Conservation (phyloP, 176 grass and related monocot genomes). For the Ensete ventricosum region DNA sequence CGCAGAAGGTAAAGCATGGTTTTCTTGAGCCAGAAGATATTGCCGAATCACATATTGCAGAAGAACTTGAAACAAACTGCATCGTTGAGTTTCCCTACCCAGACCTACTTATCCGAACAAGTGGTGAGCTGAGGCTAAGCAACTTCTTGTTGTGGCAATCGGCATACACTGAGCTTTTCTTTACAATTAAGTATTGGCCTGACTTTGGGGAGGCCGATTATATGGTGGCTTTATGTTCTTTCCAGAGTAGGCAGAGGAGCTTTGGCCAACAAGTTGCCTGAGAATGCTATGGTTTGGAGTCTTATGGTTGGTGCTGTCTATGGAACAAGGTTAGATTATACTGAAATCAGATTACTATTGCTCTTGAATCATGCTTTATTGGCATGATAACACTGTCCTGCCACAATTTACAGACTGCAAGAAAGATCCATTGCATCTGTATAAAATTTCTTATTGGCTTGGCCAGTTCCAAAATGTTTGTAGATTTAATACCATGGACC, state of each 20-base stretch:
- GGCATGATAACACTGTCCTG: too few relatives aligned
- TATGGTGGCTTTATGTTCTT: conserved; percentile 39
- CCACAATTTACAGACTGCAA: too few relatives aligned
- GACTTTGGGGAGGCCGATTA: conserved; percentile 59
- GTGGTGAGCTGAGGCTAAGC: conserved; percentile 59
- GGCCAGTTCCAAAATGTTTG: too few relatives aligned
- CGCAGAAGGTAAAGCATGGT: conserved; percentile 30
- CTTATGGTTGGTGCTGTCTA: not conserved
- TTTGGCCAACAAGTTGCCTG: conserved; percentile 28
- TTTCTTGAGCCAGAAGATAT: conserved; percentile 44
- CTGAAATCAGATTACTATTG: too few relatives aligned
- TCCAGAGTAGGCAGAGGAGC: conserved; percentile 45
- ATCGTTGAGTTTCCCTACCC: conserved; percentile 23
- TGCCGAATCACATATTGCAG: conserved; percentile 33
- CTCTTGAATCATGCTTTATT: too few relatives aligned
- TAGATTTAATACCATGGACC: too few relatives aligned
- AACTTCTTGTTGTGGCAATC: conserved; percentile 87
- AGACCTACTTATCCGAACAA: conserved; percentile 63
- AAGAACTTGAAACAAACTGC: conserved; percentile 39
- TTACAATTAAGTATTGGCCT: conserved; percentile 51
- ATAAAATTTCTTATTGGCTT: too few relatives aligned
- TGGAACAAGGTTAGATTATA: not conserved
- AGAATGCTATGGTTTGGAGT: not conserved
- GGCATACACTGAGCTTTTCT: conserved; percentile 69
- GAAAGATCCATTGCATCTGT: too few relatives aligned